These are phyloP conservation scores for Pythium angustatum DNA, from an alignment of 352 stramenopile species.

Conservation along the genomic window DNA sequence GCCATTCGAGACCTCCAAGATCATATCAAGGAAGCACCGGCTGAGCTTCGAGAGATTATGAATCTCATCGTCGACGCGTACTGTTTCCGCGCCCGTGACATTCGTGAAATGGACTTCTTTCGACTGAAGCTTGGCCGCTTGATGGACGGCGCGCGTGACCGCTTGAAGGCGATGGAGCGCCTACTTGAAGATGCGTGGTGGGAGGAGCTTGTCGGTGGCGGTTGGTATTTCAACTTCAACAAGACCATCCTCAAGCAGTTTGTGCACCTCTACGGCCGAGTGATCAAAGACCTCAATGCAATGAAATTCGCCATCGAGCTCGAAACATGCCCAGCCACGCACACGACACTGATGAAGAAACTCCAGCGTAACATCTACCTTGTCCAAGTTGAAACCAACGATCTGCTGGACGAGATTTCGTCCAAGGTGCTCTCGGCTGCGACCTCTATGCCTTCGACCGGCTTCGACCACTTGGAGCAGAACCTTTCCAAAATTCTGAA, in stretches of 20 bases:
- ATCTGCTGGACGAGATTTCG: conserved; percentile 71
- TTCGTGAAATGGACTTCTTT: conserved; percentile 79
- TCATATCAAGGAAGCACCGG: conserved; percentile 49
- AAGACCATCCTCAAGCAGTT: conserved; percentile 73
- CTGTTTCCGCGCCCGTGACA: conserved; percentile 72
- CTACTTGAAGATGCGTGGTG: conserved; percentile 71
- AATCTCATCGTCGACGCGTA: conserved; percentile 84
- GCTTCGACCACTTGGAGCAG: conserved; percentile 54
- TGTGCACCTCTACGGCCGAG: conserved; percentile 54
- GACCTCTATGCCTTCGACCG: conserved; percentile 40
- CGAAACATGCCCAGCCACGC: conserved; percentile 62
- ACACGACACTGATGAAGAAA: conserved; percentile 59
- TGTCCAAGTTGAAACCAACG: conserved; percentile 61
- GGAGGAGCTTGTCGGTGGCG: conserved; percentile 67
- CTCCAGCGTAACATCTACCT: conserved; percentile 73
- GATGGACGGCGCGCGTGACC: conserved; percentile 33
- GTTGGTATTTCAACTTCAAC: conserved; percentile 62
- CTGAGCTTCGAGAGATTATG: conserved; percentile 69
- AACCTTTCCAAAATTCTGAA: conserved; percentile 51
- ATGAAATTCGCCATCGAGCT: conserved; percentile 78
- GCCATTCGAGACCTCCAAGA: conserved; percentile 54
- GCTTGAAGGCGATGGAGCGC: conserved; percentile 48
- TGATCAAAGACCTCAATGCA: conserved; percentile 59
- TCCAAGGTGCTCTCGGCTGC: conserved; percentile 27
- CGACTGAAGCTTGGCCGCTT: conserved; percentile 52